These are phyloP conservation scores for Arthrobotrys sphaeroides DNA, from an alignment of 2,329 filamentous ascomycete genomes.

Conservation along the genomic window DNA sequence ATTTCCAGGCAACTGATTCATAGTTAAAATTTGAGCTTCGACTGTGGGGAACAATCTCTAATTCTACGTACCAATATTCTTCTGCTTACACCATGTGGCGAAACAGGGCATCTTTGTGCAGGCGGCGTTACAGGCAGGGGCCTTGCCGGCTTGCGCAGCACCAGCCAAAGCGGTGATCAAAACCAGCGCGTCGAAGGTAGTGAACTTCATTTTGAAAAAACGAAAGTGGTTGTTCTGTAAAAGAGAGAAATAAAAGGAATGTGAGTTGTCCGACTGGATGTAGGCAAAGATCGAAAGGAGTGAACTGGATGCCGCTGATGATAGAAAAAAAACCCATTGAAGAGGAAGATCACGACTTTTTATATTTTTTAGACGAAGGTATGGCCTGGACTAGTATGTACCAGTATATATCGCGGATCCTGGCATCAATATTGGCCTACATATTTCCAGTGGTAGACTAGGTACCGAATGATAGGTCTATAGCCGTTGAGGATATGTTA, in stretches of 20 bases:
- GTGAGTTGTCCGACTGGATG: background rate
- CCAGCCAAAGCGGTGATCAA: constrained; percentile 11
- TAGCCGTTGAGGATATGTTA: background rate
- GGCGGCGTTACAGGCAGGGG: constrained; percentile 5
- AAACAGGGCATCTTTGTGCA: constrained; percentile 41
- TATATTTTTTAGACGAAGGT: background rate
- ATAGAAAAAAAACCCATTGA: background rate
- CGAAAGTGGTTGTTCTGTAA: background rate
- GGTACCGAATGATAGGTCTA: background rate
- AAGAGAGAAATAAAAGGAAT: background rate
- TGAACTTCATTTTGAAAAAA: constrained; percentile 32
- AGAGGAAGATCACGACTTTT: background rate
- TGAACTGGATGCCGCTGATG: background rate
- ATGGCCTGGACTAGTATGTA: no score
- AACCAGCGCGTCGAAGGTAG: background rate
- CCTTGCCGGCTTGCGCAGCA: background rate
- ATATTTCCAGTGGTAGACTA: background rate
- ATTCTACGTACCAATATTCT: constrained; percentile 15
- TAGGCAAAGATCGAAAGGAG: background rate
- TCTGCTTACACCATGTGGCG: constrained; percentile 9
- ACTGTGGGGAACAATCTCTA: background rate
- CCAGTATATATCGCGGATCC: background rate
- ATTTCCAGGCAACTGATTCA: background rate
- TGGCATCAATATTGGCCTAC: no score
- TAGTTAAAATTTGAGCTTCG: background rate